Conservation (phyloP, 106 monocot species). For the Platanthera zijinensis region DNA sequence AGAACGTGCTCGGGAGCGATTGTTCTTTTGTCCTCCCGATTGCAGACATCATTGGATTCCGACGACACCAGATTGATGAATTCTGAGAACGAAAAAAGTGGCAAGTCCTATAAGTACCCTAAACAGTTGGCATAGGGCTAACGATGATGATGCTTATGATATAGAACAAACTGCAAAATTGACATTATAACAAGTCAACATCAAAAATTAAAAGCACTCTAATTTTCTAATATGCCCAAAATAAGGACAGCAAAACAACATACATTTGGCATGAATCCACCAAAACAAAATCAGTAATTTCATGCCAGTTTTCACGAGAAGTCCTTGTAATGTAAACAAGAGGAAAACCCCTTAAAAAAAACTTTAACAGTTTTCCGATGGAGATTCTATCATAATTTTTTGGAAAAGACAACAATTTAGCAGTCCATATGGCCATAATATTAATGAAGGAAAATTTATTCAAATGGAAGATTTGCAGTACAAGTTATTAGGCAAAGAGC, state of each 20-base stretch:
- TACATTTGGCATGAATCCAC: background rate
- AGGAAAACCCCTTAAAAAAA: too few species aligned
- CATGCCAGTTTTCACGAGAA: too few species aligned
- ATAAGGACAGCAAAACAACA: background rate
- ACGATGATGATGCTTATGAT: background rate
- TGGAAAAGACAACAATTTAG: too few species aligned
- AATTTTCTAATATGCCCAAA: background rate
- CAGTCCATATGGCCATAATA: too few species aligned
- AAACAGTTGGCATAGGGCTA: background rate
- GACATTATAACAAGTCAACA: too few species aligned
- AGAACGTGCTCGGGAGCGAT: slow-evolving; percentile 97
- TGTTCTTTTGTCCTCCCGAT: slow-evolving; percentile 84
- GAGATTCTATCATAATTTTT: too few species aligned
- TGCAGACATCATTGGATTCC: slow-evolving; percentile 96
- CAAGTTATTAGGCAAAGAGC: too few species aligned
- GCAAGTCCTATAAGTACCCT: background rate
- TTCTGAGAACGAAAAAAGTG: slow-evolving; percentile 34
- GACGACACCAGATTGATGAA: slow-evolving; percentile 97
- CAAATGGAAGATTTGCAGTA: too few species aligned
- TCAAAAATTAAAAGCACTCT: background rate
- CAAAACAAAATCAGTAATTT: background rate
- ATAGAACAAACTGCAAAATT: background rate
- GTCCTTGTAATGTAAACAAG: too few species aligned
- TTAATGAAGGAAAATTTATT: too few species aligned
- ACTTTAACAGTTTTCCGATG: too few species aligned